A percentile compares a stretch with the other conserved stretches of the same genome.
Conservation (phyloP, 495 filamentous ascomycete genomes). For the Saxophila tyrrhenica region DNA sequence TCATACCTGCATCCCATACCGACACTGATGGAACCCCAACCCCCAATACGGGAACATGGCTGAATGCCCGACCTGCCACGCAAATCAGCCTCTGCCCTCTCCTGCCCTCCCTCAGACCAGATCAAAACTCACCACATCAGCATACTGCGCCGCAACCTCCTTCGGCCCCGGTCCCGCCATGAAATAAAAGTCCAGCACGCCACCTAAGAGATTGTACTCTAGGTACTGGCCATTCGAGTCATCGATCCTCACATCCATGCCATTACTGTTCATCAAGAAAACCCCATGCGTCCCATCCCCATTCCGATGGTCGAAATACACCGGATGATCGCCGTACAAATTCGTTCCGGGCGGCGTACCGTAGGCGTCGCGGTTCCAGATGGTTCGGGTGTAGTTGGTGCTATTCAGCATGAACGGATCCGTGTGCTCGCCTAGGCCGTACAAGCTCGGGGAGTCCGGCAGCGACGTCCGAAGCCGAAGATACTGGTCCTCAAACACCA, state of each 20-base stretch:
- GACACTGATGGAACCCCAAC: conserved; percentile 74
- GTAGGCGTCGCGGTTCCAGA: conserved; percentile 72
- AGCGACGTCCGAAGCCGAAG: conserved; percentile 58
- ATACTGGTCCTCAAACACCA: conserved; percentile 75
- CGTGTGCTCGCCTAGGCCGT: conserved; percentile 71
- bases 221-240: conserved; percentile 55
- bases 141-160: conserved; percentile 64
- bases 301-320: conserved; percentile 72
- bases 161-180: conserved; percentile 60
- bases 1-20: conserved; percentile 30
- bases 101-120: no score
- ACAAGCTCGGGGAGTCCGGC: conserved; percentile 56
- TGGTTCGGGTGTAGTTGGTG: conserved; percentile 62
- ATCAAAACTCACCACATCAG: conserved; percentile 54
- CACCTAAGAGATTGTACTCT: conserved; percentile 75
- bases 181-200: conserved; percentile 78
- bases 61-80: no score
- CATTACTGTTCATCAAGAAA: conserved; percentile 65
- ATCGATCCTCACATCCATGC: conserved; percentile 79
- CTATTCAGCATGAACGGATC: conserved; percentile 63
- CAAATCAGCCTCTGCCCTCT: no score
- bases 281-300: conserved; percentile 64
- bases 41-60: conserved; percentile 81
- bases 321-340: conserved; percentile 70
- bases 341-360: conserved; percentile 56